Base-by-base conservation (phyloP, 148 eudicot genomes). In the Spergularia bocconei region DNA sequence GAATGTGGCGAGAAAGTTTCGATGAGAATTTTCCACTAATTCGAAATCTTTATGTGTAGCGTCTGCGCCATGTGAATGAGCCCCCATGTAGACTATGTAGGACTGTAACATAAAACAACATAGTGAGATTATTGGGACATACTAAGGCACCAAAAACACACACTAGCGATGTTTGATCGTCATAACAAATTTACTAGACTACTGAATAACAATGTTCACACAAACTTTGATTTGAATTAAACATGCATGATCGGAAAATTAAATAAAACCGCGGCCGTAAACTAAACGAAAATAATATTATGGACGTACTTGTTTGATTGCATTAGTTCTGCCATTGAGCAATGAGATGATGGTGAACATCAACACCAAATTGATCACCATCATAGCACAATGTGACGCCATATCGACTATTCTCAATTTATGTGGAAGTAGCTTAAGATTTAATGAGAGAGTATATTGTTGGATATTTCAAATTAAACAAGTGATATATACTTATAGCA, bases 71-170 rank as follows among this genome's bases (percentile, higher is more conserved):
- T 91, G 93, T 15, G 77, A 77, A 70, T 87, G 88, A 19, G 68
- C 88, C 62, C 96, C 93, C 88, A 89, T 81, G 80, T 91, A 91
- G 75, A 91, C 92, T 50, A 91, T 63, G 50, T 88, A 91, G 15
- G 91, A 55, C 92, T 44, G 48, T 91, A 55, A 15, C 53, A 11
- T 57, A 16, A 25, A 5, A 17, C 58, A 67, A 36, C 3, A 20
- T 20, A 4, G 0, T 52, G 51, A 19, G 23, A 20, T 13, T 6
- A 0, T n/a, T 13, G 16, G 36, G 36, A 64, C 48, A 44, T 44
- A 6, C 8, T 44, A 44, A 29, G 36, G 36, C 48, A 44, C 7
- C 48, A 44, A 44, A 6, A 44, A 6, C 48, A 9, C 0, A 44
- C 7, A 4, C 10, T 44, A 9, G 7, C 48, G 10, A 44, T 9